A percentile compares a stretch with the other conserved stretches of the same genome.
phyloP scores from a whole-genome alignment of 345 rosid genomes.

The Corymbia maculata region DNA sequence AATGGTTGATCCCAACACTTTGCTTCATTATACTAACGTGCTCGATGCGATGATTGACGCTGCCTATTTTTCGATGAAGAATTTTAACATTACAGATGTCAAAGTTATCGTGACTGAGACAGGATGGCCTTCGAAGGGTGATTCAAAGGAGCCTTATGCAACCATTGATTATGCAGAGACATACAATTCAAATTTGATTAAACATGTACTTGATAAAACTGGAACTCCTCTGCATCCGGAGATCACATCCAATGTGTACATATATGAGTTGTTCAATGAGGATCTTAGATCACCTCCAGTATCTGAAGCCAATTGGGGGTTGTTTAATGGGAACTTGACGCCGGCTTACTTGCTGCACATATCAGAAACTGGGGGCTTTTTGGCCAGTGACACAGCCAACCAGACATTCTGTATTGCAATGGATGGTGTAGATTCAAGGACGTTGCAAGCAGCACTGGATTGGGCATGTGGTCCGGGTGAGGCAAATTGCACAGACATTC shows the following conservation, averaged over 20 bases:
- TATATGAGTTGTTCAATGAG: conserved; percentile 88
- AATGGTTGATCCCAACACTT: conserved; percentile 97
- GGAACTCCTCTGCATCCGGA: conserved; percentile 92
- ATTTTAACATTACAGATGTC: conserved; percentile 73
- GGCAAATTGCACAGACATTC: conserved; percentile 84
- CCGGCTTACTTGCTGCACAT: conserved; percentile 86
- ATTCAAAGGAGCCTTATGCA: conserved; percentile 80
- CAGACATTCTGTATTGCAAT: conserved; percentile 67
- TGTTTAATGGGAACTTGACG: conserved; percentile 71
- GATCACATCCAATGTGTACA: conserved; percentile 62
- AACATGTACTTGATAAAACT: conserved; percentile 64
- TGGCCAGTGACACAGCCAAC: conserved; percentile 93
- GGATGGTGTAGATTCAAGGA: conserved; percentile 68
- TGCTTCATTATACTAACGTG: conserved; percentile 89
- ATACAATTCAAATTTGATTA: conserved; percentile 84
- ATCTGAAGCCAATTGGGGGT: conserved; percentile 94
- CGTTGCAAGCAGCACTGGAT: conserved; percentile 87
- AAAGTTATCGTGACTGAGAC: conserved; percentile 74
- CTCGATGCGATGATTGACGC: conserved; percentile 97
- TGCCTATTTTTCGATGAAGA: conserved; percentile 86
- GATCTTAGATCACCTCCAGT: conserved; percentile 62
- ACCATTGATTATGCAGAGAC: conserved; percentile 75
- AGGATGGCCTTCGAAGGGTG: conserved; percentile 93
- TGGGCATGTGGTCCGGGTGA: conserved; percentile 97
- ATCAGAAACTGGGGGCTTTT: conserved; percentile 73